A percentile compares a stretch with the other conserved stretches of the same genome.
Evolutionary conservation across 2,329 filamentous ascomycete genomes (phyloP).

Genomic region (Fusarium succisae): DNA sequence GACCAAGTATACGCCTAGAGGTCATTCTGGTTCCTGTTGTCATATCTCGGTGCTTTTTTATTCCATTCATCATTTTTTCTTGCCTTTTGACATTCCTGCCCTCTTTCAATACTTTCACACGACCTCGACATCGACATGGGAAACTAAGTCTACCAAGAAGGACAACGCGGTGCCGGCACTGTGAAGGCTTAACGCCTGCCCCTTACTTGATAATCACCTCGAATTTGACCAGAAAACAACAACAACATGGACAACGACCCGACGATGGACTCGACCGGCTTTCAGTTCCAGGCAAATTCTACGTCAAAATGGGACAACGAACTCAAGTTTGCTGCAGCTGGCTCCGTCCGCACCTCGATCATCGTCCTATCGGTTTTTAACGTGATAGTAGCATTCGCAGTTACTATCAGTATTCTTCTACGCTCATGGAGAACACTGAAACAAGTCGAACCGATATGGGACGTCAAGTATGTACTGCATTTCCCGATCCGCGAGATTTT

Average conservation of each 20-base stretch:
- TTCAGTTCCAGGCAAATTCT: conserved; percentile 51
- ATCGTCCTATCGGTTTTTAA: conserved; percentile 71
- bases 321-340: conserved; percentile 62
- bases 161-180: conserved; percentile 42
- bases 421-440: conserved; percentile 61
- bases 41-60: conserved; percentile 4
- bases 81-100: neutral
- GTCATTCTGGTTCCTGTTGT: conserved; percentile 7
- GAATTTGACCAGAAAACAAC: conserved; percentile 12
- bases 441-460: conserved; percentile 52
- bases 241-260: conserved; percentile 20
- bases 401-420: conserved; percentile 65
- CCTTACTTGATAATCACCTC: conserved; percentile 13
- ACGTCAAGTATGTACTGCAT: conserved; percentile 51
- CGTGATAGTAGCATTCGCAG: conserved; percentile 64
- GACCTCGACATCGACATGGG: conserved; percentile 31
- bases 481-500: neutral
- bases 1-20: neutral
- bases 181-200: conserved; percentile 36
- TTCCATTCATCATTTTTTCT: neutral
- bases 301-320: conserved; percentile 60
- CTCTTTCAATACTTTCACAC: conserved; percentile 1
- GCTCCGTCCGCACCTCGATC: conserved; percentile 68
- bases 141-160: conserved; percentile 19
- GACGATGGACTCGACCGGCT: conserved; percentile 38